Evolutionary conservation across 164 flowering plant genomes (phyloP), one percentile per base, ranked within the genome.

Genomic region (Cinnamomum micranthum): DNA sequence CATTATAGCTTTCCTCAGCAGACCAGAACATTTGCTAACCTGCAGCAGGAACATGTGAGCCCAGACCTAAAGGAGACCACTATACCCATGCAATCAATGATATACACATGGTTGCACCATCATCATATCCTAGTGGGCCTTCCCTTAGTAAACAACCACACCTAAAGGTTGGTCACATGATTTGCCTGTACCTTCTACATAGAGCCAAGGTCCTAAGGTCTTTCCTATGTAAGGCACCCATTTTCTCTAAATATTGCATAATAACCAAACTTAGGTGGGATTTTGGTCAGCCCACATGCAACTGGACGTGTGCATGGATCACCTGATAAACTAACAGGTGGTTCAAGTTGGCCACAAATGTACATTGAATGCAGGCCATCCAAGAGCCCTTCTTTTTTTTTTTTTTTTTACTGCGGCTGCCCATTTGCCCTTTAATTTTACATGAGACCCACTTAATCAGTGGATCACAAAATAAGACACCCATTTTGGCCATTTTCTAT

Each of bases 41-140:
- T 79, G 78, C 82, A 78, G n/a, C 11, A 41, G 72, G 55, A 72
- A 79, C 82, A 79, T 73, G 82, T n/a, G 83, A 79, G 78, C 81
- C 84, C 83, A 76, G 82, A 81, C 72, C 68, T 23, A 76, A 71
- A 41, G 75, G 62, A 63, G 83, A 81, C 85, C 35, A 55, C 68
- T 77, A 78, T 50, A 25, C 50, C 35, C 11, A 69, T 41, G 72
- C 75, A 78, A 66, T 81, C 75, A 80, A 84, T 80, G 60, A 25
- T 72, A 47, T 23, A 51, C 78, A 80, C 79, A 80, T 69, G 63
- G 75, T 78, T 75, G 81, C 63, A 70, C 83, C 75, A 65, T 55
- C 73, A 74, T 75, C 50, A 76, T 71, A 73, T 76, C 70, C 66
- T 67, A 68, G 28, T 71, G 47, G 73, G 65, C 71, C 74, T 58